Conservation (phyloP, 1,284 basidiomycete species). For the Trichosporon asahii region DNA sequence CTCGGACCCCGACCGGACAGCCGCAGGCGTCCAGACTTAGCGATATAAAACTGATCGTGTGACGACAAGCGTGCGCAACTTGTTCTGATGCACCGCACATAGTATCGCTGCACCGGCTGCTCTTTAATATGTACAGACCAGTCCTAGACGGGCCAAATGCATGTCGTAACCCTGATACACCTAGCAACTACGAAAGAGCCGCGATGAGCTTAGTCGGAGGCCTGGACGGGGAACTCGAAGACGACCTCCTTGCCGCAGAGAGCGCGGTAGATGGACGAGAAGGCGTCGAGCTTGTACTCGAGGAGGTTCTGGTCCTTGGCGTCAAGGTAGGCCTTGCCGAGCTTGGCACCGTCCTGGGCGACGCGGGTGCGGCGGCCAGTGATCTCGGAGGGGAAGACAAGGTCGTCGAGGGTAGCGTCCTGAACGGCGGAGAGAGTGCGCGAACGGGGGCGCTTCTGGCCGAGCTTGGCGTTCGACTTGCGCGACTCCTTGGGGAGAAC, state of each 20-base stretch:
- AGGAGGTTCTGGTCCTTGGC: constrained; percentile 96
- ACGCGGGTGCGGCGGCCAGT: constrained; percentile 96
- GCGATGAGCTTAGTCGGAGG: constrained; percentile 37
- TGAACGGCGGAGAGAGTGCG: constrained; percentile 97
- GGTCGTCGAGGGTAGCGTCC: constrained; percentile 97
- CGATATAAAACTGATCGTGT: too few species aligned
- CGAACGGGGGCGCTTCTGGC: constrained; percentile 91
- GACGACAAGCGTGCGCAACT: too few species aligned
- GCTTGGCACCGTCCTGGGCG: constrained; percentile 82
- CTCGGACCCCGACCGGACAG: too few species aligned
- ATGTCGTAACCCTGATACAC: constrained; percentile 30
- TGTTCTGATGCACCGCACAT: neutral
- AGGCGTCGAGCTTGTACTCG: constrained; percentile 83
- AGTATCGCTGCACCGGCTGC: neutral
- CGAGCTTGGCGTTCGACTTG: constrained; percentile 72
- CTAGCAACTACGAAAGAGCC: constrained; percentile 23
- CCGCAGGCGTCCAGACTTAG: too few species aligned
- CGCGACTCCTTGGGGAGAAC: constrained; percentile 98
- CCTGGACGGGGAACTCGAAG: constrained; percentile 51
- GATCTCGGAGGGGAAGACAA: constrained; percentile 98
- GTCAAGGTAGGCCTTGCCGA: constrained; percentile 97
- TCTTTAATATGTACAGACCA: constrained; percentile 20
- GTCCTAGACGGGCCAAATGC: constrained; percentile 30
- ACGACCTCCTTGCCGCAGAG: constrained; percentile 53
- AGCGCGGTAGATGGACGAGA: constrained; percentile 52